Conservation (phyloP, 768 basidiomycete species). For the Roridomyces roridus region DNA sequence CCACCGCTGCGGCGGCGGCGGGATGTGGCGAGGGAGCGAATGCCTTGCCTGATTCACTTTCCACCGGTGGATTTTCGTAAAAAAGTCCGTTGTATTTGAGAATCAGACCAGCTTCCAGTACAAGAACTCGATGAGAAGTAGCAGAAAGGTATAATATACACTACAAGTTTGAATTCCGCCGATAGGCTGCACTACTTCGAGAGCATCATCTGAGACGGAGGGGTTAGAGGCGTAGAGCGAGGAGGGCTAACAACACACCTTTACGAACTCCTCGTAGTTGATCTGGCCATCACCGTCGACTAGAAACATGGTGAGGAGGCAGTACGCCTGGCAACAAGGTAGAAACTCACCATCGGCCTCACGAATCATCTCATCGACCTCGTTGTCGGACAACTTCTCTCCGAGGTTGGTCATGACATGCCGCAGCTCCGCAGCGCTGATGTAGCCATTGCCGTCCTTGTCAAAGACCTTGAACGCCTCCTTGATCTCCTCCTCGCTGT, state of each 20-base stretch:
- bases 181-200: constrained; percentile 31
- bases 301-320: background rate
- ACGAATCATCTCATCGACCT: constrained; percentile 41
- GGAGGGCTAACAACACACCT: constrained; percentile 24
- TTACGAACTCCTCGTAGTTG: constrained; percentile 35
- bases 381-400: constrained; percentile 38
- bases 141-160: constrained; percentile 16
- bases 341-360: constrained; percentile 61
- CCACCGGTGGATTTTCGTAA: constrained; percentile 44
- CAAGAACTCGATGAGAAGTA: background rate
- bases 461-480: constrained; percentile 56
- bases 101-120: too few species aligned
- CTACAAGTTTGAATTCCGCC: constrained; percentile 15
- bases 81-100: background rate
- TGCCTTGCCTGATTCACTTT: constrained; percentile 47
- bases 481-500: constrained; percentile 52
- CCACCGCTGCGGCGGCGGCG: constrained; percentile 35
- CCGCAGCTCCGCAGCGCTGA: constrained; percentile 77
- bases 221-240: background rate
- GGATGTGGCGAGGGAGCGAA: constrained; percentile 45
- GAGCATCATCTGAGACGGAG: constrained; percentile 37
- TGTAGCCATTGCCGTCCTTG: constrained; percentile 85
- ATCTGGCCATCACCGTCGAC: constrained; percentile 27
- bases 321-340: background rate
- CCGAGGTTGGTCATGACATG: constrained; percentile 86